Conservation (phyloP, 2,329 filamentous ascomycete species). For the Ophiostoma sp. region DNA sequence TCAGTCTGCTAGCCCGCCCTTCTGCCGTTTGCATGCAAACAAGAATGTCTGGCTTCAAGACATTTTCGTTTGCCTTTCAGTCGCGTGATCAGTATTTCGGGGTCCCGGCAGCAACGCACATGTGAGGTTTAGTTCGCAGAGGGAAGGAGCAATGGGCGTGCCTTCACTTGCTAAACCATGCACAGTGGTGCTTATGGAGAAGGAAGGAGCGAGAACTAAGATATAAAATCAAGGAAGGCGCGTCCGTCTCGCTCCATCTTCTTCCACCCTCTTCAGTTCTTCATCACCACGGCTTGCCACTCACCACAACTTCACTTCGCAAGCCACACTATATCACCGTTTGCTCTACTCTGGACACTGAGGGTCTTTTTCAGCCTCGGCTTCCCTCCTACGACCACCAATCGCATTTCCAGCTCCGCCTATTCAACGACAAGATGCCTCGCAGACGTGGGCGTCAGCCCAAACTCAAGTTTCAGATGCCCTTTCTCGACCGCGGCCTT, state of each 20-base stretch:
- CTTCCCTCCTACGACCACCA: background rate
- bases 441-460: background rate
- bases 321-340: background rate
- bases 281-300: too few relatives aligned
- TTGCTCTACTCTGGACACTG: background rate
- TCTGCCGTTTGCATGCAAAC: background rate
- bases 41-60: background rate
- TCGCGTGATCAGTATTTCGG: background rate
- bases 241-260: background rate
- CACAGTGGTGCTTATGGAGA: background rate
- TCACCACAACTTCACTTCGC: too few relatives aligned
- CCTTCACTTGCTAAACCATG: background rate
- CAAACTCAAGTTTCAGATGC: constrained; percentile 20
- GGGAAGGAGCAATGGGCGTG: constrained; percentile 7
- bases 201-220: background rate
- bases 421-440: constrained; percentile 1
- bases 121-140: background rate
- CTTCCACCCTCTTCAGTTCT: background rate
- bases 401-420: background rate
- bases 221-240: background rate
- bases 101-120: background rate
- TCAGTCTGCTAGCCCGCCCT: background rate
- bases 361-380: background rate
- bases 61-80: background rate
- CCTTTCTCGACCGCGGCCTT: constrained; percentile 17